phyloP scores from a whole-genome alignment of 176 grass and related monocot species.

The bread wheat (Triticum aestivum) region IWGSC_CS_RefSeq_v2.1 NC_057804.1:613622467-613622966 shows the following conservation, averaged over 20 bases:
- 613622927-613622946: background rate
- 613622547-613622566: too few species aligned
- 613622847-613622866: background rate
- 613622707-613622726: background rate
- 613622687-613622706: background rate
- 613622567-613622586: too few species aligned
- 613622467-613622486: too few species aligned
- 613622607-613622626: too few species aligned
- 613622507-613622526: too few species aligned
- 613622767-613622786: background rate
- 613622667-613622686: too few species aligned
- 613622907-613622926: background rate
- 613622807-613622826: background rate
- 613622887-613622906: too few species aligned
- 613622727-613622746: background rate
- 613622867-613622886: background rate
- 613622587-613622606: too few species aligned
- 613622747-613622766: background rate
- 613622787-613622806: background rate
- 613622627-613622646: too few species aligned
- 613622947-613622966: constrained; percentile 16
- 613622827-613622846: background rate
- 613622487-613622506: too few species aligned
- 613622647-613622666: too few species aligned
- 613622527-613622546: too few species aligned